Conservation (phyloP, 352 stramenopile species). For the Phytophthora pinifolia region DNA sequence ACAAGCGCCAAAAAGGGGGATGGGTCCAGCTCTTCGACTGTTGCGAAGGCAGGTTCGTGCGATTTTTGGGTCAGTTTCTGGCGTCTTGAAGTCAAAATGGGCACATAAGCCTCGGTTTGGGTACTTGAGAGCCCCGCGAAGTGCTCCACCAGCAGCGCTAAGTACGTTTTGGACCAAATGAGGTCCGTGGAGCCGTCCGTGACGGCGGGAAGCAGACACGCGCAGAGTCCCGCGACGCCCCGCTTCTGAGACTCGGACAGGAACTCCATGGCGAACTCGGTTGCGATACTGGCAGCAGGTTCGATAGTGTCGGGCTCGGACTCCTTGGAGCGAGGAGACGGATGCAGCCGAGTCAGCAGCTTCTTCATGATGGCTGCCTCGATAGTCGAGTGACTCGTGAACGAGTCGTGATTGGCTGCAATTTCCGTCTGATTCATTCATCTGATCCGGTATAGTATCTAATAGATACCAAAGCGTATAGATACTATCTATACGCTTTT, state of each 20-base stretch:
- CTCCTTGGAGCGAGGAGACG: slow-evolving; percentile 4
- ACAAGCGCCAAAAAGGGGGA: slow-evolving; percentile 65
- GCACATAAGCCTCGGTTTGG: slow-evolving; percentile 68
- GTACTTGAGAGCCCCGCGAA: slow-evolving; percentile 55
- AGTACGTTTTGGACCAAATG: slow-evolving; percentile 64
- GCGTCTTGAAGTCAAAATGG: slow-evolving; percentile 57
- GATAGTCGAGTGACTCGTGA: too few species aligned
- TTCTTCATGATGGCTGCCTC: slow-evolving; percentile 27
- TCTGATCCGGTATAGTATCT: too few species aligned
- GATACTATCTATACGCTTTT: too few species aligned
- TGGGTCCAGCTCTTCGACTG: slow-evolving; percentile 41
- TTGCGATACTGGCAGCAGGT: slow-evolving; percentile 1
- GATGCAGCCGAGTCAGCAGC: slow-evolving; percentile 10
- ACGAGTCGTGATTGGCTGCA: too few species aligned
- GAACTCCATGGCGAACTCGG: slow-evolving; percentile 30
- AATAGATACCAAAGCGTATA: too few species aligned
- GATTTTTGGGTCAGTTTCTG: slow-evolving; percentile 21
- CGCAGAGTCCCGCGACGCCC: slow-evolving; percentile 62
- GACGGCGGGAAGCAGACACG: slow-evolving; percentile 63
- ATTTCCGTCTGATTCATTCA: too few species aligned
- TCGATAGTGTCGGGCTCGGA: neutral
- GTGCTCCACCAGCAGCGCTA: slow-evolving; percentile 59
- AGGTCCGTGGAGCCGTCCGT: slow-evolving; percentile 61
- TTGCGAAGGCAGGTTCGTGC: slow-evolving; percentile 18
- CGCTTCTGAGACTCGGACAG: slow-evolving; percentile 64